These are phyloP conservation scores for Tricharina praecox DNA, from an alignment of 495 filamentous ascomycete species.

Conservation along the genomic window DNA sequence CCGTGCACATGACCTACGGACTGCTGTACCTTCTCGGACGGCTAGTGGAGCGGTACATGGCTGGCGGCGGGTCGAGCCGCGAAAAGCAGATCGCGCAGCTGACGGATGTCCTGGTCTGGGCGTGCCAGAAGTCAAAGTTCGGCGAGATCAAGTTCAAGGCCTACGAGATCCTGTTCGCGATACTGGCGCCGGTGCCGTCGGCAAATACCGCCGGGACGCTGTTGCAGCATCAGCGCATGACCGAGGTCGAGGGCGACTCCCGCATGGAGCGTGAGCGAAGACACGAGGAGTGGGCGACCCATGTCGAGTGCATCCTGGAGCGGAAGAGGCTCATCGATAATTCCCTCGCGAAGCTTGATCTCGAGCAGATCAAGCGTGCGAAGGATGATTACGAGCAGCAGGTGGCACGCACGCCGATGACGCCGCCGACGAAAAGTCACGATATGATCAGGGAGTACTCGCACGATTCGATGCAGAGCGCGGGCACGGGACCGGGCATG, in stretches of 20 bases:
- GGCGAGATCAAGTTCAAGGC: slow-evolving; percentile 3
- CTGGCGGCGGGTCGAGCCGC: no score
- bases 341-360: neutral
- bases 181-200: neutral
- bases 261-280: neutral
- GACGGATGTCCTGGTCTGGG: neutral
- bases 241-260: neutral
- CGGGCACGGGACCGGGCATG: neutral
- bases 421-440: neutral
- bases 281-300: neutral
- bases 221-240: neutral
- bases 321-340: neutral
- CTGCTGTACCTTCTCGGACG: slow-evolving; percentile 2
- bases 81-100: neutral
- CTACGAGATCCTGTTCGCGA: slow-evolving; percentile 2
- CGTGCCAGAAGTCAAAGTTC: neutral
- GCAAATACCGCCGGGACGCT: neutral
- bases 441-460: neutral
- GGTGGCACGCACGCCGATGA: neutral
- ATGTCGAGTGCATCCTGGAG: neutral
- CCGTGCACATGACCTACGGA: slow-evolving; percentile 2
- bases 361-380: neutral
- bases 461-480: neutral
- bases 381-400: neutral
- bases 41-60: slow-evolving; percentile 3